Base-by-base conservation (phyloP, 352 stramenopile genomes). In the Globisporangium cystogenes region DNA sequence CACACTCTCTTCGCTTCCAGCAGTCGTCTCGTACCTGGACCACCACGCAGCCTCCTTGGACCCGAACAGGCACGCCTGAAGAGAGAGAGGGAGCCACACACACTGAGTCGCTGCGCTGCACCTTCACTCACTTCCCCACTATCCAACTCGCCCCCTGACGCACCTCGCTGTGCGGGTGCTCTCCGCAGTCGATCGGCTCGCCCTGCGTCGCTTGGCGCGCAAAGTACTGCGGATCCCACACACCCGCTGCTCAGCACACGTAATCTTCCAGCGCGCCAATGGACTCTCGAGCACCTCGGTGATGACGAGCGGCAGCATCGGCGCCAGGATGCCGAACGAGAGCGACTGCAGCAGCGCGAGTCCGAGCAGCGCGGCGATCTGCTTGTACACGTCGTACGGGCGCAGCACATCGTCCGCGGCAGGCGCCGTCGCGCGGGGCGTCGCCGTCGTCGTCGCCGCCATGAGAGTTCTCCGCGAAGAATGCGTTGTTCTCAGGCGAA, bases 151-250 rank as follows among this genome's bases (percentile, higher is more conserved):
- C n/a, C n/a, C n/a, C n/a, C n/a, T n/a, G n/a, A 29, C 55, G 53
- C 47, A 81, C 72, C 49, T 70, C 58, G 37, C 51, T 66, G 37
- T 73, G 70, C 20, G 76, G 57, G 36, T 81, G 51, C 41, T 54
- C 56, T 33, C 70, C 77, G 53, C 77, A 91, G 53, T 91, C 68
- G 56, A 87, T 85, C 3, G 68, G 53, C 15, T 49, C 50, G 6
- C 69, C 77, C 48, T 75, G 51, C 18, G 65, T 74, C 31, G 80
- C 68, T 36, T 80, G 55, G 40, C 74, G 62, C 21, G 79, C 82
- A 75, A 92, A 92, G 56, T 90, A 92, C 78, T 91, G 45, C 37
- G 37, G 7, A n/a, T n/a, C n/a, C n/a, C n/a, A n/a, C n/a, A n/a
- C n/a, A n/a, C n/a, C n/a, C n/a, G n/a, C n/a, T n/a, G 29, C 29